Percentiles rank a stretch among this genome's conserved stretches.
Evolutionary conservation across 208 protist genomes (phyloP).

Genomic region (Leishmania turanica): DNA sequence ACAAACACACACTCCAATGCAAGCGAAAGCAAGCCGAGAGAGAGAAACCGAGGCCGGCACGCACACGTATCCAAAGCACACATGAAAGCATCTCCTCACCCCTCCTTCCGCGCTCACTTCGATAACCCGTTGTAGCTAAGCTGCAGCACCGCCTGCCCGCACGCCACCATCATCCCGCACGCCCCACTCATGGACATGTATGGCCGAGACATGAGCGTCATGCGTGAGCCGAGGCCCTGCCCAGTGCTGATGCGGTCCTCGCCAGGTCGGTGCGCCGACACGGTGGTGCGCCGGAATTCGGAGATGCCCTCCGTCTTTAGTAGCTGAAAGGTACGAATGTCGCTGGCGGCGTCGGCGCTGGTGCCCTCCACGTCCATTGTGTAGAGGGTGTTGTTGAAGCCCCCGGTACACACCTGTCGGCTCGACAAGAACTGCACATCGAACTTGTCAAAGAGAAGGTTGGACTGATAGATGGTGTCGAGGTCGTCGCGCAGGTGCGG

Average conservation of each 20-base stretch:
- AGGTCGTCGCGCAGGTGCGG: slow-evolving; percentile 64
- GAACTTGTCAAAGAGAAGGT: slow-evolving; percentile 70
- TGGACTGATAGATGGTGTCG: slow-evolving; percentile 69
- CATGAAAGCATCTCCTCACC: not conserved
- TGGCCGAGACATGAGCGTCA: slow-evolving; percentile 55
- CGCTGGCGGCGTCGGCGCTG: slow-evolving; percentile 17
- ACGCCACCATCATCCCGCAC: slow-evolving; percentile 68
- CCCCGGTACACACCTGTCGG: slow-evolving; percentile 69
- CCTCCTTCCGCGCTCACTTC: not conserved
- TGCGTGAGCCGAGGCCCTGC: slow-evolving; percentile 51
- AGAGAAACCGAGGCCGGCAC: not conserved
- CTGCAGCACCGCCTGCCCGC: slow-evolving; percentile 72
- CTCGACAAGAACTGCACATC: slow-evolving; percentile 74
- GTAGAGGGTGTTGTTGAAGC: slow-evolving; percentile 74
- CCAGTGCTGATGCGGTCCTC: slow-evolving; percentile 15
- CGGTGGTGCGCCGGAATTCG: slow-evolving; percentile 34
- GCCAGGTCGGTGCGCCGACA: slow-evolving; percentile 24
- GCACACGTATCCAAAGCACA: not conserved
- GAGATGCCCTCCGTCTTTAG: slow-evolving; percentile 42
- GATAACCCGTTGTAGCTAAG: slow-evolving; percentile 52
- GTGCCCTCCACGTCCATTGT: slow-evolving; percentile 54
- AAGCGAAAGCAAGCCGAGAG: not conserved
- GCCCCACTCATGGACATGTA: slow-evolving; percentile 56
- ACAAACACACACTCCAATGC: not conserved
- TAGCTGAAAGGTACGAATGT: slow-evolving; percentile 52